A percentile compares a stretch with the other conserved stretches of the same genome.
These are phyloP conservation scores for Heimioporus retisporus DNA, from an alignment of 1,284 basidiomycete species.

Conservation along the genomic window DNA sequence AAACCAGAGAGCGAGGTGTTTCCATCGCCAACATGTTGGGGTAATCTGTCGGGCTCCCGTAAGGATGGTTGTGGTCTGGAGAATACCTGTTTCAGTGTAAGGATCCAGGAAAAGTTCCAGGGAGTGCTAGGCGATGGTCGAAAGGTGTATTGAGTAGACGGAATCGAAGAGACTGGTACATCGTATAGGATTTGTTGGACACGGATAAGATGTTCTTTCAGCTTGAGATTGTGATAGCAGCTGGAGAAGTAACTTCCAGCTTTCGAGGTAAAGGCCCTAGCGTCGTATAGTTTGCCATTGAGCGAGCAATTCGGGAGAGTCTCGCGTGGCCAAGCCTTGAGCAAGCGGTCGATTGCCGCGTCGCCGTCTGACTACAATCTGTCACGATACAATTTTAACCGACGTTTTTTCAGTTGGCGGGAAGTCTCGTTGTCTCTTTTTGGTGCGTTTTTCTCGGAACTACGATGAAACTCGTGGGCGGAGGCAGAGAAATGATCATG, in stretches of 20 bases:
- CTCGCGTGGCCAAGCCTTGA: background rate
- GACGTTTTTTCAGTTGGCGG: background rate
- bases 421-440: too few relatives aligned
- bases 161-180: background rate
- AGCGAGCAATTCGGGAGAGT: slow-evolving; percentile 16
- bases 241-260: slow-evolving; percentile 16
- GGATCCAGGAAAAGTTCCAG: background rate
- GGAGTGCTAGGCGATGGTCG: background rate
- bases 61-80: slow-evolving; percentile 4
- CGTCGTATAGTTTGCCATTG: slow-evolving; percentile 10
- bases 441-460: too few relatives aligned
- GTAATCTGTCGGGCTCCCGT: background rate
- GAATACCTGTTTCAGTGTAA: slow-evolving; percentile 17
- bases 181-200: slow-evolving; percentile 24
- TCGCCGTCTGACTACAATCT: slow-evolving; percentile 4
- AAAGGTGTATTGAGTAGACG: slow-evolving; percentile 23
- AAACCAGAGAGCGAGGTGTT: background rate
- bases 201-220: slow-evolving; percentile 11
- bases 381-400: too few relatives aligned
- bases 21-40: background rate
- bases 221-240: too few relatives aligned
- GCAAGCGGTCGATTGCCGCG: background rate
- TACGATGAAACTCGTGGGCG: too few relatives aligned
- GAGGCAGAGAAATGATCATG: too few relatives aligned
- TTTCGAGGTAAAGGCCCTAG: background rate